These are phyloP conservation scores for Cladophialophora immunda DNA, from an alignment of 2,329 filamentous ascomycete genomes.

Conservation along the genomic window DNA sequence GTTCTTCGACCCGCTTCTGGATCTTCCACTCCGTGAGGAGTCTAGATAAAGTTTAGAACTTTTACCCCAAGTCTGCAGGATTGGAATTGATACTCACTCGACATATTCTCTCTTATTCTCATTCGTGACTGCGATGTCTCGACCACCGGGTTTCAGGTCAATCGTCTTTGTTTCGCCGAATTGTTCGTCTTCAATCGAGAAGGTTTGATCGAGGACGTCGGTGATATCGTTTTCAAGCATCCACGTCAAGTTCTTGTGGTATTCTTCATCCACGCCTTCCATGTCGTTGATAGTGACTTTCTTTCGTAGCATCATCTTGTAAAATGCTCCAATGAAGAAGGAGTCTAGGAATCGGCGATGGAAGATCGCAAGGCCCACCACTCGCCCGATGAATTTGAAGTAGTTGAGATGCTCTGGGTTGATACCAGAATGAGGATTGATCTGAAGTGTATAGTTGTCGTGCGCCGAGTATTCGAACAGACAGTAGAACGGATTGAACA, in stretches of 20 bases:
- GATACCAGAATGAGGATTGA: slow-evolving; percentile 98
- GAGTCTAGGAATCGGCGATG: slow-evolving; percentile 96
- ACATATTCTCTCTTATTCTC: slow-evolving; percentile 99
- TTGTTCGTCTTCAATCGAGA: slow-evolving; percentile 95
- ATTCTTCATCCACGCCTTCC: slow-evolving; percentile 98
- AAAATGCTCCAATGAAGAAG: slow-evolving; percentile 98
- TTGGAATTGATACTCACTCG: slow-evolving; percentile 68
- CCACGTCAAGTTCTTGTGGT: slow-evolving; percentile 96
- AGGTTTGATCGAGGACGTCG: slow-evolving; percentile 92
- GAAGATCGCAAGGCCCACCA: slow-evolving; percentile 97
- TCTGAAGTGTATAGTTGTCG: slow-evolving; percentile 99
- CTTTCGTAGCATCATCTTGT: slow-evolving; percentile 99
- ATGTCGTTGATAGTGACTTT: slow-evolving; percentile 91
- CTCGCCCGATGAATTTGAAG: slow-evolving; percentile 99
- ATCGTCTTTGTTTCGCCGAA: slow-evolving; percentile 95
- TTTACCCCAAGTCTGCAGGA: slow-evolving; percentile 11
- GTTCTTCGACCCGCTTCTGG: slow-evolving; percentile 96
- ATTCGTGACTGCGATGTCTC: slow-evolving; percentile 94
- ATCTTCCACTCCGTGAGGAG: slow-evolving; percentile 99
- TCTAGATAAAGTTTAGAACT: slow-evolving; percentile 48
- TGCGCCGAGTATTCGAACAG: slow-evolving; percentile 99
- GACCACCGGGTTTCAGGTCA: slow-evolving; percentile 88
- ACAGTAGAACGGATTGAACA: slow-evolving; percentile 99
- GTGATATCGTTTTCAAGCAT: slow-evolving; percentile 98
- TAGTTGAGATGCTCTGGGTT: slow-evolving; percentile 99